Evolutionary conservation across 2,329 filamentous ascomycete genomes (phyloP).

Genomic region (Cladosporium sp.): DNA sequence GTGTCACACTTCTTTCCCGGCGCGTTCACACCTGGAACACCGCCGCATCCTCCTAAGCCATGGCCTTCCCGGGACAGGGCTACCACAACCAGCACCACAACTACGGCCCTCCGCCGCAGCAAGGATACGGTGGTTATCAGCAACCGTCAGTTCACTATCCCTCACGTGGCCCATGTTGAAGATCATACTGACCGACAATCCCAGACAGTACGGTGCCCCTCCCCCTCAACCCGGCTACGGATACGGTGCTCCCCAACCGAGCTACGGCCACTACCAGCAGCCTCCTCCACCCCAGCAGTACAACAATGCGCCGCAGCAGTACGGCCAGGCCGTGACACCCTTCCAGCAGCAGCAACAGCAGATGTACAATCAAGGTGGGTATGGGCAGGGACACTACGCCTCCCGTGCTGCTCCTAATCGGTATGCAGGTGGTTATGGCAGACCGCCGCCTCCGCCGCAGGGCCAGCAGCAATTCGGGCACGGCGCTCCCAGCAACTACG

Average conservation of each 20-base stretch:
- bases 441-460: constrained; percentile 28
- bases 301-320: constrained; percentile 35
- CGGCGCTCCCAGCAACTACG: constrained; percentile 73
- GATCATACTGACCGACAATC: background rate
- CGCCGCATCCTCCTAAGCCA: background rate
- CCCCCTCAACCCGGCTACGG: constrained; percentile 22
- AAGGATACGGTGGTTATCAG: constrained; percentile 15
- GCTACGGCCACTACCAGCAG: constrained; percentile 28
- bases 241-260: constrained; percentile 15
- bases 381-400: constrained; percentile 42
- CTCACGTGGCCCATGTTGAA: background rate
- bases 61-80: constrained; percentile 24
- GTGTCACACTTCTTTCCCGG: background rate
- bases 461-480: constrained; percentile 56
- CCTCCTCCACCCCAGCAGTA: constrained; percentile 12
- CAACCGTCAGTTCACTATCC: constrained; percentile 1
- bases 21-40: background rate
- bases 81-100: constrained; percentile 25
- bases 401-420: constrained; percentile 46
- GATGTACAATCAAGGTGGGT: constrained; percentile 4
- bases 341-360: constrained; percentile 16
- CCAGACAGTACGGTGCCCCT: constrained; percentile 17
- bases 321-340: constrained; percentile 37
- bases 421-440: constrained; percentile 30
- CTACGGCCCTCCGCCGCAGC: background rate